Evolutionary conservation across 306 rosid species (phyloP).

Genomic region (Dryas octopetala): DNA sequence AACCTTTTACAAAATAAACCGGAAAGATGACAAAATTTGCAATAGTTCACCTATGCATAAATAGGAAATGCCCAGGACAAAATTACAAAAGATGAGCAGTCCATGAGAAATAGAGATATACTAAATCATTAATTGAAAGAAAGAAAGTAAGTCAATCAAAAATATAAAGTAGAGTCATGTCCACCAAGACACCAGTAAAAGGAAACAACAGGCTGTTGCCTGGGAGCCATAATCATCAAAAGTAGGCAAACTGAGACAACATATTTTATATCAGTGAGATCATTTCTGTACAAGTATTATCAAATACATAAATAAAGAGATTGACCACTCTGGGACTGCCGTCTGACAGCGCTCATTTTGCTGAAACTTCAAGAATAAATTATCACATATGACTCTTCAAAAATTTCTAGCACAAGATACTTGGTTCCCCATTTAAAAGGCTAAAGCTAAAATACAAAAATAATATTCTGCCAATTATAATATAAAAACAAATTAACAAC

Average conservation of each 20-base stretch:
- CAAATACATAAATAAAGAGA: background rate
- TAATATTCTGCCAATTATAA: background rate
- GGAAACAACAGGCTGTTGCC: background rate
- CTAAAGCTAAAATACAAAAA: background rate
- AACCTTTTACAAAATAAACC: background rate
- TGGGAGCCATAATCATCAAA: background rate
- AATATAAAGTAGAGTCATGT: background rate
- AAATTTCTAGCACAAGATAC: background rate
- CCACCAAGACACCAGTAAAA: background rate
- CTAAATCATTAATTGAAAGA: background rate
- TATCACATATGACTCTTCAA: background rate
- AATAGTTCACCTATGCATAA: background rate
- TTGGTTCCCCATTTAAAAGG: background rate
- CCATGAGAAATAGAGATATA: constrained; percentile 1
- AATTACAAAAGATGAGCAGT: background rate
- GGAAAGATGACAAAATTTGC: background rate
- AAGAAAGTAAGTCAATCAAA: background rate
- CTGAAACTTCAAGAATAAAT: background rate
- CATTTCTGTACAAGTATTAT: background rate
- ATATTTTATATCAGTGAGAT: background rate
- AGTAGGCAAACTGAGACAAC: background rate
- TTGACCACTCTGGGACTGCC: background rate
- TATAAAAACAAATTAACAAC: constrained; percentile 9
- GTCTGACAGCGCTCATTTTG: background rate
- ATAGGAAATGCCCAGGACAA: background rate